These are phyloP conservation scores for Mantamonas sphyraenae DNA, from an alignment of 78 protist species.

Conservation along the genomic window DNA sequence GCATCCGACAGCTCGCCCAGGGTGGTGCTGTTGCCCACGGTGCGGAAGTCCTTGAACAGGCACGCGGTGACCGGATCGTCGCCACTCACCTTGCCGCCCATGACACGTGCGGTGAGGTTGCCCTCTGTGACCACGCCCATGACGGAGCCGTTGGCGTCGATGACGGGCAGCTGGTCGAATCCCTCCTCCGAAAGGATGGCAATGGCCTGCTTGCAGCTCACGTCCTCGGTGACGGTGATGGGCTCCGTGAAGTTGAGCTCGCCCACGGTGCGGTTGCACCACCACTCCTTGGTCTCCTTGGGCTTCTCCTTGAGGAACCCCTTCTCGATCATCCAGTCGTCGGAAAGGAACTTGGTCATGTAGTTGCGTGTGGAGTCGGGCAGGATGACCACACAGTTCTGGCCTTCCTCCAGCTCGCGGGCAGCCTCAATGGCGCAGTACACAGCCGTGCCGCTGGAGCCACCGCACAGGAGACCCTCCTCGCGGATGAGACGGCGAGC, in stretches of 20 bases:
- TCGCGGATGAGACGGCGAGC: constrained; percentile 70
- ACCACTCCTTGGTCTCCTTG: not conserved
- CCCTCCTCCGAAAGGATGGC: constrained; percentile 12
- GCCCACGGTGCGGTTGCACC: not conserved
- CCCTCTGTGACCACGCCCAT: constrained; percentile 26
- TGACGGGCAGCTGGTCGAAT: constrained; percentile 36
- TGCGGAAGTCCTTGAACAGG: constrained; percentile 17
- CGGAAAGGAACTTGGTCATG: constrained; percentile 80
- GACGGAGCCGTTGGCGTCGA: not conserved
- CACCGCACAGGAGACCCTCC: constrained; percentile 85
- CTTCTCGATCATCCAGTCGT: constrained; percentile 75
- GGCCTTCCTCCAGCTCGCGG: constrained; percentile 34
- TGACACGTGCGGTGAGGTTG: not conserved
- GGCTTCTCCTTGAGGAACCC: constrained; percentile 45
- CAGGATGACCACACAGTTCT: constrained; percentile 73
- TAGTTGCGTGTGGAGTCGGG: constrained; percentile 86
- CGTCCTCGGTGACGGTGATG: constrained; percentile 8
- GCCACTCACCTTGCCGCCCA: not conserved
- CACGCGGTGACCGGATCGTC: constrained; percentile 1
- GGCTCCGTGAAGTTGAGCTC: constrained; percentile 6
- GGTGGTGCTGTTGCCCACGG: not conserved
- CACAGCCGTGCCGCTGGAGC: constrained; percentile 76
- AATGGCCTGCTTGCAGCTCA: constrained; percentile 12
- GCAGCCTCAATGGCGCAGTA: constrained; percentile 70
- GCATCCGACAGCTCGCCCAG: constrained; percentile 14